Percentiles rank a stretch among this genome's conserved stretches.
phyloP scores from a whole-genome alignment of 2,329 filamentous ascomycete genomes.

The Furcasterigmium sp. region DNA sequence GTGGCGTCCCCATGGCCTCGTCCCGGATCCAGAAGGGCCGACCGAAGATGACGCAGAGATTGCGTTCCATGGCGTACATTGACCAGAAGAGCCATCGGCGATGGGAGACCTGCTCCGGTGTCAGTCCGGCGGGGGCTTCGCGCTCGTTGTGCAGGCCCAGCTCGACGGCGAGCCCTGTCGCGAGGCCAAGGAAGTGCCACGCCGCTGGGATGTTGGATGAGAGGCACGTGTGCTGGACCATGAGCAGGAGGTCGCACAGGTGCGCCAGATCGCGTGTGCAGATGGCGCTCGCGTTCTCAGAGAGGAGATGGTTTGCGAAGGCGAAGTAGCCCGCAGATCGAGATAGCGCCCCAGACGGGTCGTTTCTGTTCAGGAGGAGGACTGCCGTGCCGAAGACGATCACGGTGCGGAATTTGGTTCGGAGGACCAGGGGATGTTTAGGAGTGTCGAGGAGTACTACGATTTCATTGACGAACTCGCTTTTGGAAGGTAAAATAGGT shows the following conservation, averaged over 20 bases:
- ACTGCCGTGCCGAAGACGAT: slow-evolving; percentile 8
- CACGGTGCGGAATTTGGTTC: slow-evolving; percentile 5
- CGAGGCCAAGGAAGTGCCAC: slow-evolving; percentile 12
- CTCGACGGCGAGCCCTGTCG: slow-evolving; percentile 7
- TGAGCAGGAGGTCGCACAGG: slow-evolving; percentile 7
- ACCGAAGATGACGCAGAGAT: slow-evolving; percentile 11
- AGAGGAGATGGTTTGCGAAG: slow-evolving; percentile 4
- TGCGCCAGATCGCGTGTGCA: slow-evolving; percentile 10
- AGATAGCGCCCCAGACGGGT: slow-evolving; percentile 7
- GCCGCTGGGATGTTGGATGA: slow-evolving; percentile 7
- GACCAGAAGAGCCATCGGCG: slow-evolving; percentile 11
- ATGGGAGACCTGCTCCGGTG: slow-evolving; percentile 1
- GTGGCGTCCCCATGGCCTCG: slow-evolving; percentile 9
- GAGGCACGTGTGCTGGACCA: slow-evolving; percentile 10
- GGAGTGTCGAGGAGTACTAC: slow-evolving; percentile 4
- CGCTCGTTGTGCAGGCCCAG: slow-evolving; percentile 8
- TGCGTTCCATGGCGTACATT: slow-evolving; percentile 10
- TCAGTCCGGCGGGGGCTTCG: not conserved
- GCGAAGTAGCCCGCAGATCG: slow-evolving; percentile 9
- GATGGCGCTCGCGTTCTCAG: slow-evolving; percentile 4
- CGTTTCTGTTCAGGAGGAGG: slow-evolving; percentile 10
- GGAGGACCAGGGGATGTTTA: not conserved
- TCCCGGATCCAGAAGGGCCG: slow-evolving; percentile 11
- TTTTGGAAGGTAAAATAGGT: slow-evolving; percentile 13
- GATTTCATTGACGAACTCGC: slow-evolving; percentile 7